phyloP scores from a whole-genome alignment of 2,329 filamentous ascomycete species.

The Ilyonectria robusta region DNA sequence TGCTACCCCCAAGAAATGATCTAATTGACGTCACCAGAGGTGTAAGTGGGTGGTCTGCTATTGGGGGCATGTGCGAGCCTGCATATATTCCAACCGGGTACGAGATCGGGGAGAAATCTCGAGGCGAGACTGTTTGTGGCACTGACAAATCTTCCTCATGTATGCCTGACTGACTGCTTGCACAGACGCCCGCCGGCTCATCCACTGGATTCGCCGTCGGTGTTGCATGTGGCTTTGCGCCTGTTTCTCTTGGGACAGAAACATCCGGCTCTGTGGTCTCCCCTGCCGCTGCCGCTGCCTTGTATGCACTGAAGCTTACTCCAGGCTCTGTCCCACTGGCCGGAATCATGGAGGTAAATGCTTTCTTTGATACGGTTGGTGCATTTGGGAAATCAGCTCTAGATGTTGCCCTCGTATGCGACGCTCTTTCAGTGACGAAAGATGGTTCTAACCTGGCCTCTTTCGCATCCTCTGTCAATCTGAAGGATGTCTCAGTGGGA shows the following conservation, averaged over 20 bases:
- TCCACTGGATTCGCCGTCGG: slow-evolving; percentile 25
- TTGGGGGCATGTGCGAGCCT: too few species aligned
- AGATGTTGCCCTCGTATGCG: not conserved
- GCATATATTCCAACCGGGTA: not conserved
- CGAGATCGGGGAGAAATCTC: not conserved
- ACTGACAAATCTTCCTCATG: not conserved
- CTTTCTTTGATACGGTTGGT: not conserved
- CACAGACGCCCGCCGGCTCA: slow-evolving; percentile 19
- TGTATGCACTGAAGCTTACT: slow-evolving; percentile 6
- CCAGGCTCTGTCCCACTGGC: not conserved
- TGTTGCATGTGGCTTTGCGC: slow-evolving; percentile 19
- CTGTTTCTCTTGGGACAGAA: slow-evolving; percentile 11
- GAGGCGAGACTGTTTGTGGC: not conserved
- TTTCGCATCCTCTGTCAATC: not conserved
- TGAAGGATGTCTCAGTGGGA: not conserved
- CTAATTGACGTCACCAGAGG: not conserved
- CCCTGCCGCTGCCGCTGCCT: not conserved
- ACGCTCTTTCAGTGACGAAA: not conserved
- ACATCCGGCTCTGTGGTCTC: not conserved
- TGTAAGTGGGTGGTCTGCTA: not conserved
- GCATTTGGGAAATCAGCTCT: not conserved
- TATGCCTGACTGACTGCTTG: not conserved
- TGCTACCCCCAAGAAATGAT: too few species aligned
- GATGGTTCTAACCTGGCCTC: not conserved
- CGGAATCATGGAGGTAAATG: not conserved